Evolutionary conservation across 805 yeast species (phyloP), one percentile per base, ranked within the genome.

Genomic region (Saccharomycopsis babjevae): DNA sequence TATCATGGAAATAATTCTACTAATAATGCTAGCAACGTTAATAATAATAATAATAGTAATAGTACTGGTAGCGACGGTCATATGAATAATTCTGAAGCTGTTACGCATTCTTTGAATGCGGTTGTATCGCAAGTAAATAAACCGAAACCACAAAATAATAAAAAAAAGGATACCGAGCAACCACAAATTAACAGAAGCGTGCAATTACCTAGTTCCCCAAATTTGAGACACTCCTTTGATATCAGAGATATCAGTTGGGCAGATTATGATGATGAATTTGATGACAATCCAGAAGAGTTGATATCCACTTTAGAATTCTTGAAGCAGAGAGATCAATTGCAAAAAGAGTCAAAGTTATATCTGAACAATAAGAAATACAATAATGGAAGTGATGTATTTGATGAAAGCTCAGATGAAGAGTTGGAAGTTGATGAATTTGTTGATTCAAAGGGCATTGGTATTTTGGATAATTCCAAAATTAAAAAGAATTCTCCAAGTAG

Each of bases 191-290:
- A 5, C 36, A 15, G 13, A 18, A 18, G 39, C 10, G n/a, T 55
- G 15, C 43, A 55, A 13, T 6, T 36, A 10, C 43, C 36, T 34
- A 18, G 8, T 30, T 55, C 59, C 57, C 25, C 57, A 57, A 52
- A 32, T 54, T 5, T 54, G 50, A n/a, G 46, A 30, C 50, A 20
- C 22, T 18, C 25, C 18, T 28, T 57, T 56, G 32, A 56, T 46
- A 46, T 46, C 6, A 22, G 46, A 36, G 34, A 38, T 25, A 36
- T 56, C 18, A 56, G 56, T 22, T 60, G 62, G 62, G 62, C 62
- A 2, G 62, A 60, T 57, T 50, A 50, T 54, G 60, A 57, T 32
- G 59, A 55, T 32, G 54, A 52, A 46, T 46, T 22, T 25, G 52
- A 46, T 46, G 52, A 46, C 16, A 4, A 46, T 46, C 52, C 52